Percentiles rank a stretch among this genome's conserved stretches.
Evolutionary conservation across 73 alveolate genomes (phyloP).

Genomic region (Paramecium sonneborni): DNA sequence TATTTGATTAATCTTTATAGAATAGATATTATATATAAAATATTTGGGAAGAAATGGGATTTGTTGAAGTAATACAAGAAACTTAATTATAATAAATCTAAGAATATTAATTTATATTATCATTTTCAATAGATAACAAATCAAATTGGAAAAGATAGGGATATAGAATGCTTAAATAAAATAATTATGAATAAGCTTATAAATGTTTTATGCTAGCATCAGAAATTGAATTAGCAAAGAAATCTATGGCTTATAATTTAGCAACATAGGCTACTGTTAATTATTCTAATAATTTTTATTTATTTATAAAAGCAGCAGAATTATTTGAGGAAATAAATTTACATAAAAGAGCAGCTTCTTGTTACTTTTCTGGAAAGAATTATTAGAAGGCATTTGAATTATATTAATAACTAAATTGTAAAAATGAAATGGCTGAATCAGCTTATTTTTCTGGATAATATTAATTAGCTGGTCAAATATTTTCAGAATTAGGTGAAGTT

Average conservation of each 20-base stretch:
- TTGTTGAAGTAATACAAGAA: conserved; percentile 46
- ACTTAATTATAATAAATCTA: background rate
- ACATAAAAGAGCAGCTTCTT: conserved; percentile 79
- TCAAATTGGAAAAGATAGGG: conserved; percentile 82
- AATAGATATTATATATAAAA: conserved; percentile 70
- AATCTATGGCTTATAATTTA: conserved; percentile 71
- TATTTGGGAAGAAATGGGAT: conserved; percentile 77
- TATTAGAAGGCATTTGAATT: conserved; percentile 72
- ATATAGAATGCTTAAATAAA: conserved; percentile 76
- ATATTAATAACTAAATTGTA: conserved; percentile 56
- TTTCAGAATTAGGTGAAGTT: conserved; percentile 44
- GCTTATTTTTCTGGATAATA: conserved; percentile 53
- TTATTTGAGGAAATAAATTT: conserved; percentile 58
- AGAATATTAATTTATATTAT: background rate
- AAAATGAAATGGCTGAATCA: conserved; percentile 84
- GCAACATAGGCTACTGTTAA: conserved; percentile 73
- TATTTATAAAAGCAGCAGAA: conserved; percentile 73
- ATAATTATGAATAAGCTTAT: conserved; percentile 81
- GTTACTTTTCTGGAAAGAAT: conserved; percentile 76
- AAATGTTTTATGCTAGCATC: conserved; percentile 77
- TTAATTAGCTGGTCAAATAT: conserved; percentile 54
- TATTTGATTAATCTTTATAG: conserved; percentile 76
- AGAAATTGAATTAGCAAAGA: conserved; percentile 71
- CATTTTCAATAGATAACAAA: background rate
- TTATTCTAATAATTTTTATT: conserved; percentile 54